Evolutionary conservation across 31 red algal genomes (phyloP), one percentile per base, ranked within the genome.

Genomic region (Bonnemaisonia californica): DNA sequence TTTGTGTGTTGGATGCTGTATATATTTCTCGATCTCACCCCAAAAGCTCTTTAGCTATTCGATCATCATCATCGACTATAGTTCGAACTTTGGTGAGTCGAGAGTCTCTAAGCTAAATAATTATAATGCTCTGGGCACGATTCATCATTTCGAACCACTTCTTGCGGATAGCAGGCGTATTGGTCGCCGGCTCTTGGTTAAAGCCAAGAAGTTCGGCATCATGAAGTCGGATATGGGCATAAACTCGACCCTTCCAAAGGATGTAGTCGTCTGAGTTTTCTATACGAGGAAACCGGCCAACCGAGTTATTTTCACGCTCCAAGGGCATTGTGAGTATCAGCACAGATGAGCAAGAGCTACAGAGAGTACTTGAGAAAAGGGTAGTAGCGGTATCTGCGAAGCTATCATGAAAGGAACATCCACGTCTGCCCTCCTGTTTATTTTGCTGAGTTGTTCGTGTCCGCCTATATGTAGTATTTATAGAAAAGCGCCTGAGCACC

Each of bases 141-240:
- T 37, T 69, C 0, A 32, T 38, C 7, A 9, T 4, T 69, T 69
- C 64, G 33, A 69, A 54, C 64, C 64, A 69, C 24, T 29, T 69
- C 29, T 69, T 69, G 21, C 33, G 64, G 26, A 38, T 33, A 3
- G 34, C 23, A 36, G 64, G 64, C 5, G 30, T 3, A 33, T 69
- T 69, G 3, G 5, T 69, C 3, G 64, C 2, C 26, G 64, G 64
- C 34, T 69, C 64, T 4, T 3, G 5, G 26, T 33, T 35, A 33
- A 69, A 69, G 23, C 64, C 64, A 22, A 69, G 3, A 34, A 69
- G 64, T 35, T 33, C 64, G 64, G 64, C 64, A 18, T 69, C 64
- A 34, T 69, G 32, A 34, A 27, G 64, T 27, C 64, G 64, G 0
- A 27, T 27, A n/a, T n/a, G n/a, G n/a, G n/a, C n/a, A n/a, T n/a